A percentile compares a stretch with the other conserved stretches of the same genome.
phyloP scores from a whole-genome alignment of 179 eudicot species.

The Actinidia arguta region DNA sequence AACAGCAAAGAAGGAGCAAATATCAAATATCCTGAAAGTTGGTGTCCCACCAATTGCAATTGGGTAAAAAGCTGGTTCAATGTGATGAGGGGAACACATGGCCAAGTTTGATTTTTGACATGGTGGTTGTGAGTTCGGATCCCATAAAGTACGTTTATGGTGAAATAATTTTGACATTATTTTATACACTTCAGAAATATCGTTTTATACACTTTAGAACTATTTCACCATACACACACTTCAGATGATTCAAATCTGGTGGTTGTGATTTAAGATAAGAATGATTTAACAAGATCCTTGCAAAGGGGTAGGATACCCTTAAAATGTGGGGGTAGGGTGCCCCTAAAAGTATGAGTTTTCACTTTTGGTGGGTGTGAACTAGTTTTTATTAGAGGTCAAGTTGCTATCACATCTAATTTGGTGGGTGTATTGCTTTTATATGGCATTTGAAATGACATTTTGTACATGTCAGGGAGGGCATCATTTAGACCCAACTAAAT shows the following conservation, averaged over 20 bases:
- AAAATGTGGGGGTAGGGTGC: not conserved
- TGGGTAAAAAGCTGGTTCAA: not conserved
- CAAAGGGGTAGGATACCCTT: not conserved
- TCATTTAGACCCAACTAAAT: too few species aligned
- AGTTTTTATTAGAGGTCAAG: not conserved
- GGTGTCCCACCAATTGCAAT: not conserved
- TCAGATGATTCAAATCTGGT: too few species aligned
- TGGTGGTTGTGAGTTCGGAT: too few species aligned
- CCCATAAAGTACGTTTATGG: too few species aligned
- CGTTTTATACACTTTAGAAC: too few species aligned
- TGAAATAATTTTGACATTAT: too few species aligned
- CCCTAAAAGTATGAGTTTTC: not conserved
- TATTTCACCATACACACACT: too few species aligned
- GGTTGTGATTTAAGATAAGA: not conserved
- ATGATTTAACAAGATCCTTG: not conserved
- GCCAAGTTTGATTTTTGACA: not conserved
- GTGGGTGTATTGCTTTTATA: too few species aligned
- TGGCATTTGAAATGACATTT: too few species aligned
- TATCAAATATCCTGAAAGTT: not conserved
- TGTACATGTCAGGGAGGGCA: too few species aligned
- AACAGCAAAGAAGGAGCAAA: constrained; percentile 7
- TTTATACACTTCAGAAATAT: too few species aligned
- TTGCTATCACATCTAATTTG: too few species aligned
- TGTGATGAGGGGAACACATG: not conserved
- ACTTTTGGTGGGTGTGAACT: not conserved